Percentiles rank a stretch among this genome's conserved stretches.
phyloP scores from a whole-genome alignment of 257 asterid genomes.

The Scutellaria galericulata region DNA sequence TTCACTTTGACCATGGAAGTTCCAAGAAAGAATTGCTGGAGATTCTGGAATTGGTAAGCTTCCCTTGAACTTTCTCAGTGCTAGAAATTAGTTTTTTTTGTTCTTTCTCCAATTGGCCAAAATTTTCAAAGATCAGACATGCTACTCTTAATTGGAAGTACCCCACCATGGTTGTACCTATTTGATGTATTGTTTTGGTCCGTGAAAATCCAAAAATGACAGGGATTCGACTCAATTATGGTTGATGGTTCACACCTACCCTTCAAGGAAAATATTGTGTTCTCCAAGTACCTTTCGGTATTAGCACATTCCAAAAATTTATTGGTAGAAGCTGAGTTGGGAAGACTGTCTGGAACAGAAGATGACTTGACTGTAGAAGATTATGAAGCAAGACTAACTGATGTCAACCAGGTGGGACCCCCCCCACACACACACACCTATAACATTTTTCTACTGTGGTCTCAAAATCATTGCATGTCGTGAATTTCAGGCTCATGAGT shows the following conservation, averaged over 20 bases:
- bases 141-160: constrained; percentile 7
- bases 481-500: constrained; percentile 82
- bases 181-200: constrained; percentile 9
- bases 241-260: constrained; percentile 93
- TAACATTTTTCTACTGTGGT: not conserved
- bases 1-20: constrained; percentile 97
- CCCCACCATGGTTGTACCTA: constrained; percentile 6
- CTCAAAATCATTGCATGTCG: constrained; percentile 24
- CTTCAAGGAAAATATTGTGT: constrained; percentile 71
- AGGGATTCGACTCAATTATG: constrained; percentile 97
- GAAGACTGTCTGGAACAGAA: constrained; percentile 97
- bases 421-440: not conserved
- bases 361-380: constrained; percentile 91
- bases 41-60: constrained; percentile 78
- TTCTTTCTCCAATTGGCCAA: constrained; percentile 8
- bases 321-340: constrained; percentile 95
- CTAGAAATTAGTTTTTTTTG: not conserved
- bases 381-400: constrained; percentile 88
- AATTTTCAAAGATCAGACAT: not conserved
- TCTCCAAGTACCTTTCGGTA: constrained; percentile 68
- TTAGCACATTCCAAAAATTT: constrained; percentile 67
- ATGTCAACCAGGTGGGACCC: constrained; percentile 70
- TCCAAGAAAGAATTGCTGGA: constrained; percentile 84
- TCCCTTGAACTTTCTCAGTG: constrained; percentile 30
- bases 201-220: constrained; percentile 38